A percentile compares a stretch with the other conserved stretches of the same genome.
These are phyloP conservation scores for Parathielavia hyrcaniae DNA, from an alignment of 495 filamentous ascomycete genomes.

Conservation along the genomic window DNA sequence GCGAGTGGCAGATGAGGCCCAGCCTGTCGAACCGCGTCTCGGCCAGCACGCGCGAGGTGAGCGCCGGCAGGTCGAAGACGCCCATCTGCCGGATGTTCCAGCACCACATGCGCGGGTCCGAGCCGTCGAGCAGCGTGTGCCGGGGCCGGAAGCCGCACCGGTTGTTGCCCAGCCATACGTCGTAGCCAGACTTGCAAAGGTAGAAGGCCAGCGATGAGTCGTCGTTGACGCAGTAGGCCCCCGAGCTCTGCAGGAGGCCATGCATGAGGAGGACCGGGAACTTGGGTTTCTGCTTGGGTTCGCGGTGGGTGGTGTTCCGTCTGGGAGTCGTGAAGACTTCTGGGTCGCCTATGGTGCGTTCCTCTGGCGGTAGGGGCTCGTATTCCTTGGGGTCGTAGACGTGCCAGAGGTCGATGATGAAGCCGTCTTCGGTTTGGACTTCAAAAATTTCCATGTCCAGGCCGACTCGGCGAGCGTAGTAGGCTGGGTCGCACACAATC, in stretches of 20 bases:
- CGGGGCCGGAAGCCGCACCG: slow-evolving; percentile 78
- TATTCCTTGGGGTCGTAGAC: slow-evolving; percentile 80
- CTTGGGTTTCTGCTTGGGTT: slow-evolving; percentile 49
- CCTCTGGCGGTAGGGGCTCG: slow-evolving; percentile 35
- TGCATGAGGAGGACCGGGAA: slow-evolving; percentile 89
- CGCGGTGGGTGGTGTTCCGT: slow-evolving; percentile 19
- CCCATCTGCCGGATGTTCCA: slow-evolving; percentile 98
- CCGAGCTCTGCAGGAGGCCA: slow-evolving; percentile 79
- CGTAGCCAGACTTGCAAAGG: slow-evolving; percentile 86
- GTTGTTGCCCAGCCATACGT: slow-evolving; percentile 96
- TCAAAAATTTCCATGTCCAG: slow-evolving; percentile 77
- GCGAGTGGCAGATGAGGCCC: slow-evolving; percentile 79
- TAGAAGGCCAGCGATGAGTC: slow-evolving; percentile 87
- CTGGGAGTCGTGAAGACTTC: slow-evolving; percentile 33
- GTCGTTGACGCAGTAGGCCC: slow-evolving; percentile 86
- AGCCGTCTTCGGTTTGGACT: slow-evolving; percentile 92
- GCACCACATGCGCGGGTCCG: slow-evolving; percentile 90
- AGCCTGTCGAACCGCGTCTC: slow-evolving; percentile 81
- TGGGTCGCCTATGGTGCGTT: slow-evolving; percentile 38
- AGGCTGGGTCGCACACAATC: slow-evolving; percentile 69
- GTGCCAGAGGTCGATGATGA: slow-evolving; percentile 83
- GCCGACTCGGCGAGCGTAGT: slow-evolving; percentile 85
- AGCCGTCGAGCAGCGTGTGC: slow-evolving; percentile 61
- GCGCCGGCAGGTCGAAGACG: slow-evolving; percentile 78
- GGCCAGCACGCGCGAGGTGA: slow-evolving; percentile 73